Conservation (phyloP, 2,329 filamentous ascomycete genomes). For the Amphichorda felina region DNA sequence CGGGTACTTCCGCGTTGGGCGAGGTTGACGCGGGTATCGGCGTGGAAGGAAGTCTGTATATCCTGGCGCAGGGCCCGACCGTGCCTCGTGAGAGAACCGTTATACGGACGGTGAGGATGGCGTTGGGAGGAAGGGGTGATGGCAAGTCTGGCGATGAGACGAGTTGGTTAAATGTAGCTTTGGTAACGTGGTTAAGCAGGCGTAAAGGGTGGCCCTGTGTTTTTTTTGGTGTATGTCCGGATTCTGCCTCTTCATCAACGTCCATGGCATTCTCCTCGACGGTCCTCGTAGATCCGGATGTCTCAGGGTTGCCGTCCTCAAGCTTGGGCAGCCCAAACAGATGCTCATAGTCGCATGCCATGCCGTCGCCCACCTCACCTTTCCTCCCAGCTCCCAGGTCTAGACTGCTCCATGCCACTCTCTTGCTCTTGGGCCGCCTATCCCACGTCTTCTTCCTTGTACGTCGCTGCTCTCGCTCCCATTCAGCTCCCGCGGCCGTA, state of each 20-base stretch:
- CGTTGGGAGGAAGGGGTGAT: constrained; percentile 17
- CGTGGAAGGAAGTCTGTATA: constrained; percentile 64
- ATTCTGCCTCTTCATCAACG: constrained; percentile 10
- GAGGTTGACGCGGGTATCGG: constrained; percentile 10
- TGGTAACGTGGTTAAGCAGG: background rate
- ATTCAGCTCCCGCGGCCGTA: constrained; percentile 65
- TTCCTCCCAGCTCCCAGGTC: constrained; percentile 61
- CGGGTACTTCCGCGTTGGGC: constrained; percentile 31
- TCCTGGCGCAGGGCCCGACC: constrained; percentile 59
- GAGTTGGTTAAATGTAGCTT: constrained; percentile 14
- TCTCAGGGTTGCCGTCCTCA: constrained; percentile 5
- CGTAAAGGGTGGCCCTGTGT: background rate
- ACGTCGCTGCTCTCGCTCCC: constrained; percentile 56
- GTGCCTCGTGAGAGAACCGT: constrained; percentile 59
- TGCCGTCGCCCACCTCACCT: constrained; percentile 74
- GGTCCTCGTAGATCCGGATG: constrained; percentile 4
- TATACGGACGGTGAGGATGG: constrained; percentile 52
- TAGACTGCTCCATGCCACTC: constrained; percentile 62
- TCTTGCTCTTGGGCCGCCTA: constrained; percentile 68
- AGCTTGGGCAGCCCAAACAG: constrained; percentile 32
- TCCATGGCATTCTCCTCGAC: constrained; percentile 17
- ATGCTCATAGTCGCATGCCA: constrained; percentile 72
- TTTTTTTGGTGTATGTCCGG: background rate
- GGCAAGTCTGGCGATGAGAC: constrained; percentile 9
- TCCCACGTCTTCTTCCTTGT: constrained; percentile 73